These are phyloP conservation scores for Saturnispora sanitii DNA, from an alignment of 805 yeast species.

Conservation along the genomic window DNA sequence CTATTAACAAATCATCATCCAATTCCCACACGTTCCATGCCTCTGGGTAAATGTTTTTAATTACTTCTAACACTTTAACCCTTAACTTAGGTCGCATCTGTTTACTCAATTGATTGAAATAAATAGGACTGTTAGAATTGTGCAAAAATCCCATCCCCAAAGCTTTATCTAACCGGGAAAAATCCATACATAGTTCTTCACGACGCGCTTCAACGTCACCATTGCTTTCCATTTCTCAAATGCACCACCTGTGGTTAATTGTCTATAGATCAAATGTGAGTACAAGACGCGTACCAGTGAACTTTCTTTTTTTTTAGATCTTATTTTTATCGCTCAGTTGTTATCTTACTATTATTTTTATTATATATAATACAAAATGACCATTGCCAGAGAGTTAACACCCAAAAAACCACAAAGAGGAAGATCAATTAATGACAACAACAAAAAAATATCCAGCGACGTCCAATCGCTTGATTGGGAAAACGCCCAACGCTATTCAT, in stretches of 20 bases:
- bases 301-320: too few species aligned
- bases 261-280: too few species aligned
- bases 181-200: neutral
- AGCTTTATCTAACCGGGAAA: slow-evolving; percentile 5
- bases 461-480: too few species aligned
- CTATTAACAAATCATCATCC: slow-evolving; percentile 3
- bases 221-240: too few species aligned
- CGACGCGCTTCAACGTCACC: too few species aligned
- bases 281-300: too few species aligned
- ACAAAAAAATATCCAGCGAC: too few species aligned
- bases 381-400: slow-evolving; percentile 1
- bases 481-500: too few species aligned
- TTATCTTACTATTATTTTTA: neutral
- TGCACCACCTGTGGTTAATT: too few species aligned
- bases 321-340: too few species aligned
- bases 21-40: slow-evolving; percentile 7
- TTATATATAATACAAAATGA: neutral
- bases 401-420: neutral
- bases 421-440: too few species aligned
- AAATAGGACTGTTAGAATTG: slow-evolving; percentile 2
- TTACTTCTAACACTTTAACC: neutral
- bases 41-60: neutral
- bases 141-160: slow-evolving; percentile 5
- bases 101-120: slow-evolving; percentile 6
- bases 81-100: slow-evolving; percentile 6